Percentiles rank a stretch among this genome's conserved stretches.
Conservation (phyloP, 148 eudicot species). For the Chenopodium album region DNA sequence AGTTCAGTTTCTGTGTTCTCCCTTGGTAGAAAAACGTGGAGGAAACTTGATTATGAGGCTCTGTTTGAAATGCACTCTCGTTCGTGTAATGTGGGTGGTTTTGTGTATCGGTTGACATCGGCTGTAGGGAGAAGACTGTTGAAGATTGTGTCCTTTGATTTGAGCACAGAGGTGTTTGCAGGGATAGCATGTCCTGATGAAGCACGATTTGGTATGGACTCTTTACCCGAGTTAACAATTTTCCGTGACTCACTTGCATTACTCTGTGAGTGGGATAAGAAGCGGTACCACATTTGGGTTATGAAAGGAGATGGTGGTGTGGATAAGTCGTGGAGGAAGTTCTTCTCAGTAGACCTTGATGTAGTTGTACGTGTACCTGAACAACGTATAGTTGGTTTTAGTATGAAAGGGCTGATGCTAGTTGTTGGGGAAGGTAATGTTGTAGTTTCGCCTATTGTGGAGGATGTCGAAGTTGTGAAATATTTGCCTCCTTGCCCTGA, state of each 20-base stretch:
- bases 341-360: background rate
- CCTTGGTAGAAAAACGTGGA: too few relatives aligned
- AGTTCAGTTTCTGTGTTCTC: too few relatives aligned
- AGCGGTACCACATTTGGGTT: slow-evolving; percentile 11
- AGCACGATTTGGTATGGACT: too few relatives aligned
- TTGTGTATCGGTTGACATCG: too few relatives aligned
- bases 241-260: background rate
- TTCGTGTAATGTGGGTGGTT: too few relatives aligned
- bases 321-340: slow-evolving; percentile 6
- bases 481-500: background rate
- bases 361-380: too few relatives aligned
- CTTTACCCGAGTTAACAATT: background rate
- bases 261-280: background rate
- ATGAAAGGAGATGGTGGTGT: slow-evolving; percentile 6
- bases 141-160: slow-evolving; percentile 9
- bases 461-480: background rate
- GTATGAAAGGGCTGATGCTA: slow-evolving; percentile 2
- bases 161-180: slow-evolving; percentile 4
- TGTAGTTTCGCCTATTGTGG: background rate
- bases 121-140: background rate
- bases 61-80: too few relatives aligned
- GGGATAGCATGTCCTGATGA: background rate
- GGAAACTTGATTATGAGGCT: too few relatives aligned
- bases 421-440: slow-evolving; percentile 2
- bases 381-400: slow-evolving; percentile 12